Percentiles rank a stretch among this genome's conserved stretches.
These are phyloP conservation scores for Umbelopsis vinacea DNA, from an alignment of 192 early-diverging fungal genomes.

Conservation along the genomic window DNA sequence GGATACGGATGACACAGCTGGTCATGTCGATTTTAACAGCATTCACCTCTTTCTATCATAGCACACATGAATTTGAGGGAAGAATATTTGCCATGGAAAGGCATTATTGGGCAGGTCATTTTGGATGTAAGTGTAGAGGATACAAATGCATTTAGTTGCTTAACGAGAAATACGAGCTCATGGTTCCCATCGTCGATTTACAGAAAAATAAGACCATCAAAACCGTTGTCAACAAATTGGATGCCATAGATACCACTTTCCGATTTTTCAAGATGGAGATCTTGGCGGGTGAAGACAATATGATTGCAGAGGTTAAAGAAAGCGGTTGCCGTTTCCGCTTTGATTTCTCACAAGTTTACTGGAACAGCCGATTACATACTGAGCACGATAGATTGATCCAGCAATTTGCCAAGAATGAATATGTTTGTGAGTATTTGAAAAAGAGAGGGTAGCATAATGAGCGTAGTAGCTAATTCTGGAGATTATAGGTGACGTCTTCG, in stretches of 20 bases:
- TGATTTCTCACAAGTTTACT: conserved; percentile 98
- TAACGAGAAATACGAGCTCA: not conserved
- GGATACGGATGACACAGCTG: not conserved
- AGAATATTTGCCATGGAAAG: conserved; percentile 87
- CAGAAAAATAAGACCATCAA: conserved; percentile 87
- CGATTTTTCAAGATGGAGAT: conserved; percentile 98
- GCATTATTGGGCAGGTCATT: conserved; percentile 92
- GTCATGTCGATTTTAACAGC: not conserved
- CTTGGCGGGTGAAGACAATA: conserved; percentile 85
- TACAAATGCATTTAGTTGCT: not conserved
- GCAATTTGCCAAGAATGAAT: conserved; percentile 68
- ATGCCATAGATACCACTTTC: conserved; percentile 93
- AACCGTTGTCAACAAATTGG: conserved; percentile 97
- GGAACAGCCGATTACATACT: conserved; percentile 96
- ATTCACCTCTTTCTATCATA: conserved; percentile 16
- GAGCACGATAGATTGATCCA: conserved; percentile 94
- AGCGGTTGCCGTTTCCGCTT: conserved; percentile 90
- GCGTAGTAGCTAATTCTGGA: not conserved
- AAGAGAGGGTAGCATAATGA: not conserved
- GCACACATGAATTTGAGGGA: conserved; percentile 97
- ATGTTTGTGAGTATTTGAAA: conserved; percentile 62
- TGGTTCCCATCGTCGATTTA: not conserved
- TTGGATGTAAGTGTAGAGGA: conserved; percentile 69
- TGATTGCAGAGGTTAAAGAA: conserved; percentile 88
- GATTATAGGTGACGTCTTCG: conserved; percentile 82